These are phyloP conservation scores for Dactylonectria macrodidyma DNA, from an alignment of 2,329 filamentous ascomycete genomes.

Conservation along the genomic window DNA sequence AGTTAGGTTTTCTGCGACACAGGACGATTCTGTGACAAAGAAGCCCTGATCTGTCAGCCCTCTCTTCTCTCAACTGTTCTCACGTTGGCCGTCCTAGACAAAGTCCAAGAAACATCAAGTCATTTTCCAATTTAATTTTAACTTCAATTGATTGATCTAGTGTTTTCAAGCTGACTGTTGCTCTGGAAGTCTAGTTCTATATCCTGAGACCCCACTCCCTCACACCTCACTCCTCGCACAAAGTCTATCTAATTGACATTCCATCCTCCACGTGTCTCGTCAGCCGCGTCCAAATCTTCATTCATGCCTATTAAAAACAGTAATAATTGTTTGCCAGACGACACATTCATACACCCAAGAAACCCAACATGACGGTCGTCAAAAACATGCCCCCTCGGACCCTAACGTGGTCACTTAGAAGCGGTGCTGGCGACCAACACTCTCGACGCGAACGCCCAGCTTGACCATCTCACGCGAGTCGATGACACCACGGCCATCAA, in stretches of 20 bases:
- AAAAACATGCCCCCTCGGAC: conserved; percentile 25
- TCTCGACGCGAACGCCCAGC: conserved; percentile 68
- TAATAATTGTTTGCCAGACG: conserved; percentile 45
- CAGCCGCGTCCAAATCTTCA: conserved; percentile 46
- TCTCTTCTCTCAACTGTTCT: background rate
- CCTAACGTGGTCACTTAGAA: conserved; percentile 48
- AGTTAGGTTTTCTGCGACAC: no score
- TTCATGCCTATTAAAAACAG: conserved; percentile 54
- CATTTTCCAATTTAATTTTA: conserved; percentile 18
- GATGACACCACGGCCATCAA: conserved; percentile 70
- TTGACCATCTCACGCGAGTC: conserved; percentile 63
- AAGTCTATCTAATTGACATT: conserved; percentile 36
- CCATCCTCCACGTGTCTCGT: conserved; percentile 43
- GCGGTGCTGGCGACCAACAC: conserved; percentile 64
- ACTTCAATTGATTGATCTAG: conserved; percentile 43
- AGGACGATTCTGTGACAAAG: background rate
- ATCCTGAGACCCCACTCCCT: conserved; percentile 38
- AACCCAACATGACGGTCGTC: conserved; percentile 41
- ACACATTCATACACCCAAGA: conserved; percentile 48
- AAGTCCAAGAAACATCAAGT: no score
- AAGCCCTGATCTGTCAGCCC: background rate
- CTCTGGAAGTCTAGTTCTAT: conserved; percentile 48
- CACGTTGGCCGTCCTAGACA: background rate
- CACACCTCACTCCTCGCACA: conserved; percentile 33
- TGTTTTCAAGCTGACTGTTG: conserved; percentile 36